These are phyloP conservation scores for Theobroma grandiflorum DNA, from an alignment of 441 rosid genomes.

Conservation along the genomic window DNA sequence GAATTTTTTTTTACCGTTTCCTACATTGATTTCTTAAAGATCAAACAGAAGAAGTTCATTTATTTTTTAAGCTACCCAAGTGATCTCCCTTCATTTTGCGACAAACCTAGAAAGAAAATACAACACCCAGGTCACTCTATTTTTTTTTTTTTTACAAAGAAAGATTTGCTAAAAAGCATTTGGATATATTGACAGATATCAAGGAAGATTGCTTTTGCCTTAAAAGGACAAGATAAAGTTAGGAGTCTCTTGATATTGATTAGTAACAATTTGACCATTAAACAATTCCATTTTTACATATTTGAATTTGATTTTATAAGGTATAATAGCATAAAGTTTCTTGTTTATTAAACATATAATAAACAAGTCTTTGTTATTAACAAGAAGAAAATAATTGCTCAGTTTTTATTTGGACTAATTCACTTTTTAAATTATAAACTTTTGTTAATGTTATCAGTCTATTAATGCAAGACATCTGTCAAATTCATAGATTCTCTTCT, in stretches of 20 bases:
- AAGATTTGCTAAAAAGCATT: conserved; percentile 39
- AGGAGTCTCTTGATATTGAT: conserved; percentile 29
- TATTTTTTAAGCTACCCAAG: not conserved
- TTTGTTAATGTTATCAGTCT: no score
- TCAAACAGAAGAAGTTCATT: not conserved
- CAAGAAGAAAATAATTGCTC: no score
- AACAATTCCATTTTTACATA: not conserved
- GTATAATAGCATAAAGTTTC: not conserved
- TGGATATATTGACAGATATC: conserved; percentile 29
- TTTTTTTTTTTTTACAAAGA: no score
- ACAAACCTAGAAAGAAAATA: not conserved
- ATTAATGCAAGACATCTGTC: no score
- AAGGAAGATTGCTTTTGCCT: conserved; percentile 39
- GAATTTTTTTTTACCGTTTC: not conserved
- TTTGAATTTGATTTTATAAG: not conserved
- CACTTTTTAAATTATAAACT: no score
- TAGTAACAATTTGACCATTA: conserved; percentile 25
- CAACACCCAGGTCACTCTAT: no score
- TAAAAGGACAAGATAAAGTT: conserved; percentile 33
- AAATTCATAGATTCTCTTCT: no score
- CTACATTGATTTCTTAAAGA: conserved; percentile 7
- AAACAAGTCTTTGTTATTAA: no score
- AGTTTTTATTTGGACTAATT: no score
- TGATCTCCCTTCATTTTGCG: not conserved
- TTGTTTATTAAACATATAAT: not conserved